Evolutionary conservation across 148 eudicot genomes (phyloP).

Genomic region (Rhododendron molle): DNA sequence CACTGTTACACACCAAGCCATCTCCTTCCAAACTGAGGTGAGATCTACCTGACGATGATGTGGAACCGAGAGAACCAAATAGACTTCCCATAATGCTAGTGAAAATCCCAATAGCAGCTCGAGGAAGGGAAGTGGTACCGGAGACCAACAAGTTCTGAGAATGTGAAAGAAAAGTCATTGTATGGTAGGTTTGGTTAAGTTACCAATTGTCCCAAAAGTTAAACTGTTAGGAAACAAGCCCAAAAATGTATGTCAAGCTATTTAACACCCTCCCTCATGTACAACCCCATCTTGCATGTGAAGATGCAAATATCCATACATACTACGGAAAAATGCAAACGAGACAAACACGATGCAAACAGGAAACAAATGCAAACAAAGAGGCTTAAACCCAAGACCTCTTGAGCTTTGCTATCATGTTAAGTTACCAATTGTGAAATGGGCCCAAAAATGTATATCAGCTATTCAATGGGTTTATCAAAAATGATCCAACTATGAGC

Average conservation of each 20-base stretch:
- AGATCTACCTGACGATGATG: slow-evolving; percentile 32
- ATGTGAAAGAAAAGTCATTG: background rate
- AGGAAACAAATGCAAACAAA: background rate
- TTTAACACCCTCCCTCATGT: background rate
- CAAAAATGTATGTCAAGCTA: background rate
- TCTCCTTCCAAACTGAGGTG: slow-evolving; percentile 17
- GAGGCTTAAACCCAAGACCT: background rate
- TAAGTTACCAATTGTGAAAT: background rate
- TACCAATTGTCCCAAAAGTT: background rate
- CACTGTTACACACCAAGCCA: slow-evolving; percentile 24
- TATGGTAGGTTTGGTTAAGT: background rate
- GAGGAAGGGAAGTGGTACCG: slow-evolving; percentile 35
- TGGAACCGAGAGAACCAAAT: slow-evolving; percentile 37
- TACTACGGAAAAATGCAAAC: too few species aligned
- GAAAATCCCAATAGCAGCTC: slow-evolving; percentile 59
- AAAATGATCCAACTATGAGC: background rate
- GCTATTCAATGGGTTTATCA: too few species aligned
- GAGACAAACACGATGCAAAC: too few species aligned
- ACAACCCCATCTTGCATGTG: background rate
- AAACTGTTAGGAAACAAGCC: background rate
- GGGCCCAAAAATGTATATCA: too few species aligned
- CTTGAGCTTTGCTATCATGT: background rate
- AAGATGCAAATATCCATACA: background rate
- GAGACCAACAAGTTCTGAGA: slow-evolving; percentile 16
- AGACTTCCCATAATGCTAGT: slow-evolving; percentile 47